A percentile compares a stretch with the other conserved stretches of the same genome.
Conservation (phyloP, 352 stramenopile genomes). For the Blastocystis sp. region DNA sequence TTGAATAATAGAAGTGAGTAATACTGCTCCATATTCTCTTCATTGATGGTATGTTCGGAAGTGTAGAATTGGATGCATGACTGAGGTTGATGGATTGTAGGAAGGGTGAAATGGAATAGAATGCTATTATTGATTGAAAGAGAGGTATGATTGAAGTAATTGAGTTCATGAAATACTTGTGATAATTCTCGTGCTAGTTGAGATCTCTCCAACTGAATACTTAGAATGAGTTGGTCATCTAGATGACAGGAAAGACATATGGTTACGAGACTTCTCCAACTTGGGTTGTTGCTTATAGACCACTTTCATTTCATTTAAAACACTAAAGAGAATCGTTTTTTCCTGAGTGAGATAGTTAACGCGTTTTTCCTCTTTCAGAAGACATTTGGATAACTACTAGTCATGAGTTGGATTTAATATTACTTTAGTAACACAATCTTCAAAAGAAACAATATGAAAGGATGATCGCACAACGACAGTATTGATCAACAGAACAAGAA, state of each 20-base stretch:
- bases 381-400: slow-evolving; percentile 1
- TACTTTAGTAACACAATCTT: background rate
- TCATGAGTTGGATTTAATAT: background rate
- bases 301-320: slow-evolving; percentile 44
- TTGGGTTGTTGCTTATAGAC: background rate
- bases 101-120: slow-evolving; percentile 45
- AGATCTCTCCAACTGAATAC: slow-evolving; percentile 20
- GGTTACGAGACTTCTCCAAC: background rate
- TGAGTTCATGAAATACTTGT: slow-evolving; percentile 51
- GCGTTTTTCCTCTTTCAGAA: slow-evolving; percentile 25
- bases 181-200: slow-evolving; percentile 12
- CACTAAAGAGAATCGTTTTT: slow-evolving; percentile 15
- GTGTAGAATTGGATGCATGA: slow-evolving; percentile 58
- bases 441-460: slow-evolving; percentile 29
- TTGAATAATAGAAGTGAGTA: slow-evolving; percentile 36
- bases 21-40: slow-evolving; percentile 21
- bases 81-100: background rate
- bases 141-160: slow-evolving; percentile 34
- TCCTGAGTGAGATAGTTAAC: background rate
- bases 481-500: slow-evolving; percentile 20
- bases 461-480: background rate
- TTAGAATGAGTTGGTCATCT: slow-evolving; percentile 44
- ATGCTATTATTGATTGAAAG: slow-evolving; percentile 24
- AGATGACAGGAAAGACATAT: background rate
- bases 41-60: background rate